A percentile compares a stretch with the other conserved stretches of the same genome.
Conservation (phyloP, 2,329 filamentous ascomycete species). For the Cercospora zeae-maydis region DNA sequence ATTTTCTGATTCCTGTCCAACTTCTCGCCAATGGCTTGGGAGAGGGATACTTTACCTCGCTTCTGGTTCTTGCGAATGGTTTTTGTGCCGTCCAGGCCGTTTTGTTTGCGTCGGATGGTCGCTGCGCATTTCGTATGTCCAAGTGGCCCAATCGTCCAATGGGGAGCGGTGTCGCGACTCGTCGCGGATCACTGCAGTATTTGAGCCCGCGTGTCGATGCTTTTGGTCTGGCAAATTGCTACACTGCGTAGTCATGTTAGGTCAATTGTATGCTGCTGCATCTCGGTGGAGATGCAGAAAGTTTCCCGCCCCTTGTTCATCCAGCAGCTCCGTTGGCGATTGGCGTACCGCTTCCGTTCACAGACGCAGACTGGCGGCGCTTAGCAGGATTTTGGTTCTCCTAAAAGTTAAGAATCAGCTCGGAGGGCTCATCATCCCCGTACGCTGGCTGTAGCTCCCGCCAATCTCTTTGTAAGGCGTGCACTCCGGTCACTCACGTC, state of each 20-base stretch:
- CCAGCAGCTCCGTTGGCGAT: slow-evolving; percentile 21
- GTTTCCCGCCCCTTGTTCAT: slow-evolving; percentile 6
- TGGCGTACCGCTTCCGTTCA: slow-evolving; percentile 20
- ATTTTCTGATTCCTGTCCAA: background rate
- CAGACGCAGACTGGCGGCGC: slow-evolving; percentile 31
- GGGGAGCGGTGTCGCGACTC: background rate
- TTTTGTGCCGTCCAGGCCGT: background rate
- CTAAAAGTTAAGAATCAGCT: slow-evolving; percentile 18
- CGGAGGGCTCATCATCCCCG: background rate
- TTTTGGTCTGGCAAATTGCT: background rate
- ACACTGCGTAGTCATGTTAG: slow-evolving; percentile 11
- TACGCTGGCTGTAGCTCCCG: background rate
- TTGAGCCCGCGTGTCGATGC: background rate
- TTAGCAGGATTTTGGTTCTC: slow-evolving; percentile 35
- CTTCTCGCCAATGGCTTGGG: background rate
- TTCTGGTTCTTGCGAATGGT: background rate
- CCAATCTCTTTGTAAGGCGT: slow-evolving; percentile 1
- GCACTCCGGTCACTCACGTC: slow-evolving; percentile 41
- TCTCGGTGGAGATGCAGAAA: slow-evolving; percentile 2
- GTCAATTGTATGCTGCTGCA: slow-evolving; percentile 4
- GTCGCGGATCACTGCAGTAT: background rate
- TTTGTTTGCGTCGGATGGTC: background rate
- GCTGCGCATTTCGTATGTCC: background rate
- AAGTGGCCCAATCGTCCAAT: background rate
- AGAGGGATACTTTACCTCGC: slow-evolving; percentile 7